Evolutionary conservation across 1,284 basidiomycete genomes (phyloP).

Genomic region (Melanopsichium pennsylvanicum): DNA sequence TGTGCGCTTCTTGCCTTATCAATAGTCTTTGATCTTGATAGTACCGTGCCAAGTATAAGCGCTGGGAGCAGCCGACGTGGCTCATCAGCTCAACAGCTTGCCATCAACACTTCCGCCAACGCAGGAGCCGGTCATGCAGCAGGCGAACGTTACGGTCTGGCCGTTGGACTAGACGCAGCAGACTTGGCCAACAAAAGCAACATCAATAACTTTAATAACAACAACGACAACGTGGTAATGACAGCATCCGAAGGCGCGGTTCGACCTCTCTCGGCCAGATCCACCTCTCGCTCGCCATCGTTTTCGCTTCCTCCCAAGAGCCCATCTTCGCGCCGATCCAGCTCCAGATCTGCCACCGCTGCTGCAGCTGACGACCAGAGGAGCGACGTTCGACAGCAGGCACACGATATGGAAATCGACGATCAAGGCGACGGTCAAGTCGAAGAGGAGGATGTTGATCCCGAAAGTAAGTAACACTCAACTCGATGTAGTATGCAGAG

Average conservation of each 20-base stretch:
- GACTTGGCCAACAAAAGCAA: slow-evolving; percentile 30
- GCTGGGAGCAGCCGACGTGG: slow-evolving; percentile 16
- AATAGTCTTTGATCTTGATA: slow-evolving; percentile 55
- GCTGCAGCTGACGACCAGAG: slow-evolving; percentile 40
- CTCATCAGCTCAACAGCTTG: slow-evolving; percentile 49
- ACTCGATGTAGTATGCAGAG: no score
- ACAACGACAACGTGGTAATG: no score
- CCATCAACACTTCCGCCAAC: slow-evolving; percentile 60
- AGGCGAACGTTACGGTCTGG: slow-evolving; percentile 25
- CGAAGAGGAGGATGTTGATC: slow-evolving; percentile 54
- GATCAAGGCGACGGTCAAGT: slow-evolving; percentile 35
- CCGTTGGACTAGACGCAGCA: slow-evolving; percentile 49
- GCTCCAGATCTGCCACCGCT: slow-evolving; percentile 41
- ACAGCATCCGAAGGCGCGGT: not conserved
- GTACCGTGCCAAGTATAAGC: slow-evolving; percentile 16
- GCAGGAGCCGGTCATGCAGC: slow-evolving; percentile 38
- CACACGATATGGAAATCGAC: slow-evolving; percentile 42
- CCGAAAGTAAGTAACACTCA: slow-evolving; percentile 52
- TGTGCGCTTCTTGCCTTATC: not conserved
- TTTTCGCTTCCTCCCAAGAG: slow-evolving; percentile 54
- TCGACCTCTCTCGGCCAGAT: slow-evolving; percentile 14
- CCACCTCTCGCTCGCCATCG: slow-evolving; percentile 42
- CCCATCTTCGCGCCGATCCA: slow-evolving; percentile 47
- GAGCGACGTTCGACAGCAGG: slow-evolving; percentile 45
- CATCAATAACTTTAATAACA: not conserved